A percentile compares a stretch with the other conserved stretches of the same genome.
These are phyloP conservation scores for Rhodotorula sp. DNA, from an alignment of 1,284 basidiomycete genomes.

Conservation along the genomic window DNA sequence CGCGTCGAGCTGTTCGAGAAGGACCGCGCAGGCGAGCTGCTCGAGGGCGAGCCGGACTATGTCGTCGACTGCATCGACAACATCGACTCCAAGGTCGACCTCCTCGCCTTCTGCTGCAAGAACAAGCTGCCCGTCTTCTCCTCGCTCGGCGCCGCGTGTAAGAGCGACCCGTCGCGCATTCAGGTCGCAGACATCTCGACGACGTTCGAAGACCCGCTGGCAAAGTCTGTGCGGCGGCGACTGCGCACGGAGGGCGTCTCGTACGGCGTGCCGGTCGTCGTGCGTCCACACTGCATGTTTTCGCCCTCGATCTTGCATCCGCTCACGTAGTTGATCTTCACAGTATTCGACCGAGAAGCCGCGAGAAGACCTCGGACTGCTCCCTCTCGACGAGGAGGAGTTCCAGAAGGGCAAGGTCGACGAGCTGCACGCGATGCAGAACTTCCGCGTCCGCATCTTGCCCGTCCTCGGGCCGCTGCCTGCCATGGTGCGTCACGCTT, in stretches of 20 bases:
- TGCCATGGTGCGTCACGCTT: constrained; percentile 26
- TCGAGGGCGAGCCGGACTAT: constrained; percentile 57
- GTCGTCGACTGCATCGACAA: constrained; percentile 88
- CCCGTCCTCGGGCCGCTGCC: constrained; percentile 70
- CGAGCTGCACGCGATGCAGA: constrained; percentile 87
- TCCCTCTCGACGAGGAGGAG: constrained; percentile 89
- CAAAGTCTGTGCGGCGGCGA: constrained; percentile 75
- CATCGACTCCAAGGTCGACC: constrained; percentile 88
- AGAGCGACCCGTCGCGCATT: constrained; percentile 89
- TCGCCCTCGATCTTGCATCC: not conserved
- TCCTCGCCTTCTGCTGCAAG: constrained; percentile 78
- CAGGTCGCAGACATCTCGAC: constrained; percentile 90
- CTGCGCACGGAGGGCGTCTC: constrained; percentile 42
- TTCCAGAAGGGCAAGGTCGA: constrained; percentile 86
- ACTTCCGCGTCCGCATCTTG: constrained; percentile 87
- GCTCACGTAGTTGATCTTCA: too few species aligned
- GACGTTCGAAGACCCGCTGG: constrained; percentile 93
- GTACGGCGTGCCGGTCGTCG: constrained; percentile 46
- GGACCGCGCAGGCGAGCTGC: constrained; percentile 63
- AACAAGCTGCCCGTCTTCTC: constrained; percentile 84
- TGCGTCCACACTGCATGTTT: constrained; percentile 17
- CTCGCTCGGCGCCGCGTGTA: constrained; percentile 97
- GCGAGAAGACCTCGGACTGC: constrained; percentile 73
- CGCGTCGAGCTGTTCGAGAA: constrained; percentile 74
- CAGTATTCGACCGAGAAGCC: constrained; percentile 91